Base-by-base conservation (phyloP, 2,329 filamentous ascomycete genomes). In the Cladosporium oxysporum region DNA sequence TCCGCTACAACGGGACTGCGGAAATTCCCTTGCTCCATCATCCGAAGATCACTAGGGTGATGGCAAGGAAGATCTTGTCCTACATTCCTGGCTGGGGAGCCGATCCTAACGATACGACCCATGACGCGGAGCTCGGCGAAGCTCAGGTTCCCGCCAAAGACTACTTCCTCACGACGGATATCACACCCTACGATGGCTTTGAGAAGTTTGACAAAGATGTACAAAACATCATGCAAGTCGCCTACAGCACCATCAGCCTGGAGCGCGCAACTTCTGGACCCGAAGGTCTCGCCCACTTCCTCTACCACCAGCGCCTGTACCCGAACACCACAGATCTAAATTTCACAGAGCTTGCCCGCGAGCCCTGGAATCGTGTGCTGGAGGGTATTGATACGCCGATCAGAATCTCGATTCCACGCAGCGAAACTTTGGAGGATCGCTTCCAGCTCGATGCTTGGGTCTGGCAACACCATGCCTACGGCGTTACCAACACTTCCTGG, bases 1-100 rank as follows among this genome's bases (percentile, higher is more conserved):
- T 55, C 52, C 52, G 52, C 52, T 55, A 55, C 26, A 29, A 33
- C 5, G 52, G 52, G n/a, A 55, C 28, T 31, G 31, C 52, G n/a
- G 52, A 55, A 18, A 2, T 21, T 5, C 10, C 52, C n/a, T 29
- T 55, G 52, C 52, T 55, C 31, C 16, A 29, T 8, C 16, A 29
- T 31, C 28, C 16, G 28, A 55, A 21, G 12, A 31, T 55, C 28
- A 21, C 12, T 10, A 55, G 52, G 7, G 26, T 12, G 18, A n/a
- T 31, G 52, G 29, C 28, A 18, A 29, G 31, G 28, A 55, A 55
- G 52, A 33, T 55, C 2, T 5, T 55, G 52, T 55, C 52, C 52
- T 12, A 29, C 31, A n/a, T 55, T 11, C 28, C 52, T 21, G 18
- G 26, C 29, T 55, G 10, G 10, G 52, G 52, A 2, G 28, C 31